Evolutionary conservation across 176 grass and related monocot species (phyloP), one percentile per base, ranked within the genome.

Genomic region (Tillandsia fasciculata): DNA sequence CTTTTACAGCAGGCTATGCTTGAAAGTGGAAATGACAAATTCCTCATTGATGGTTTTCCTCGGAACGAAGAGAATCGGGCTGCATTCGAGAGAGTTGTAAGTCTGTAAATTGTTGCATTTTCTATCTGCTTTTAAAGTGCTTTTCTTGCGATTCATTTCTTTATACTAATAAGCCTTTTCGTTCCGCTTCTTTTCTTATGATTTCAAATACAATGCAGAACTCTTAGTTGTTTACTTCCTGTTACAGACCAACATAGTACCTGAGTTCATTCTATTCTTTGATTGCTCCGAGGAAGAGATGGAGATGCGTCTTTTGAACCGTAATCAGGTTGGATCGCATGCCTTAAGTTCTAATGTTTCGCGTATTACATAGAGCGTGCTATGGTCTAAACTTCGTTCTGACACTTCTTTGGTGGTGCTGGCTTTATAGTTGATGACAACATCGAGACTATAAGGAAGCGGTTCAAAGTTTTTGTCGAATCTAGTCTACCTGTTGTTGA

Each of bases 61-160:
- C 84, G 91, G 74, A 96, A 91, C 8, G 91, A 91, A 90, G 91
- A 96, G 80, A 96, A 96, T 27, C 87, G 91, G 80, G 87, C 84
- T 68, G 82, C 84, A 0, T 96, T 96, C 26, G 87, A 91, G 82
- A 78, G 74, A 64, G 87, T 91, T 70, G 91, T 96, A 88, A 86
- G 84, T 42, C 15, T 48, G 9, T n/a, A 10, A 28, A 11, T 52
- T 0, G 59, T 27, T 48, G 58, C 66, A 80, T 63, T 68, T 11
- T 12, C 23, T 68, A n/a, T 68, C 58, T 67, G 63, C 53, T 72
- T 15, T 12, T 56, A 54, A 54, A 49, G 2, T 8, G 0, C 42
- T 66, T 64, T 18, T 26, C 3, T 0, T 20, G 50, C 66, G 26
- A 3, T 15, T 68, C 13, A 18, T 67, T 14, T 68, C 65, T 71